Evolutionary conservation across 192 early-diverging fungal genomes (phyloP).

Genomic region (Pilaira anomala): DNA sequence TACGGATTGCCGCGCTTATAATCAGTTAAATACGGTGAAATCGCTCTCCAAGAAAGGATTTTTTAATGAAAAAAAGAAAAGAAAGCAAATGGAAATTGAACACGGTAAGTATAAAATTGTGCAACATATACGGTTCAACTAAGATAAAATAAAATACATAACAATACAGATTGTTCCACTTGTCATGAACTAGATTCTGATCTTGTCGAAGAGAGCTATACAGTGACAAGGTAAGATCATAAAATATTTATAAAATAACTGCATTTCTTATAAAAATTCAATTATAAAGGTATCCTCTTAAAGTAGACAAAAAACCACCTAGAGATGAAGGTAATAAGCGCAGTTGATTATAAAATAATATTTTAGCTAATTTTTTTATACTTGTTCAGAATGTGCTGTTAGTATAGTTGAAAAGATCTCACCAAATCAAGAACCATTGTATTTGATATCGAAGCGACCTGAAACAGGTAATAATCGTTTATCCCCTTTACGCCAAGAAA

Average conservation of each 20-base stretch:
- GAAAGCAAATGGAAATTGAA: neutral
- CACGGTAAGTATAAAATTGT: too few relatives aligned
- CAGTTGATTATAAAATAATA: neutral
- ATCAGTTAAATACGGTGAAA: conserved; percentile 43
- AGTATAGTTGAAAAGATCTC: conserved; percentile 45
- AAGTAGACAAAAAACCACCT: conserved; percentile 56
- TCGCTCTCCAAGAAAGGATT: conserved; percentile 2
- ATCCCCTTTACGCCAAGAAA: neutral
- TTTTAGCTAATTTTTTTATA: neutral
- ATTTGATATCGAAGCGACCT: conserved; percentile 56
- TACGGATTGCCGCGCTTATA: conserved; percentile 54
- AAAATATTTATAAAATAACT: neutral
- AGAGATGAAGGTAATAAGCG: conserved; percentile 52
- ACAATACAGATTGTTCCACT: conserved; percentile 13
- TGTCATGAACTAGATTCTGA: conserved; percentile 2
- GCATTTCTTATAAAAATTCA: neutral
- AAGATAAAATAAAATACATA: neutral
- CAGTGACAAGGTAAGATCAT: conserved; percentile 22
- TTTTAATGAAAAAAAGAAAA: conserved; percentile 7
- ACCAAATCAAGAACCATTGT: conserved; percentile 19
- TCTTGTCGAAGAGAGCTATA: conserved; percentile 18
- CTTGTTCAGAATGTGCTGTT: conserved; percentile 49
- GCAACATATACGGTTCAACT: too few relatives aligned
- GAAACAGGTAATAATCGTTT: conserved; percentile 35
- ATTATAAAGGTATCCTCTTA: conserved; percentile 53